phyloP scores from a whole-genome alignment of 169 alveolate genomes.

The Ichthyophthirius multifiliis region DNA sequence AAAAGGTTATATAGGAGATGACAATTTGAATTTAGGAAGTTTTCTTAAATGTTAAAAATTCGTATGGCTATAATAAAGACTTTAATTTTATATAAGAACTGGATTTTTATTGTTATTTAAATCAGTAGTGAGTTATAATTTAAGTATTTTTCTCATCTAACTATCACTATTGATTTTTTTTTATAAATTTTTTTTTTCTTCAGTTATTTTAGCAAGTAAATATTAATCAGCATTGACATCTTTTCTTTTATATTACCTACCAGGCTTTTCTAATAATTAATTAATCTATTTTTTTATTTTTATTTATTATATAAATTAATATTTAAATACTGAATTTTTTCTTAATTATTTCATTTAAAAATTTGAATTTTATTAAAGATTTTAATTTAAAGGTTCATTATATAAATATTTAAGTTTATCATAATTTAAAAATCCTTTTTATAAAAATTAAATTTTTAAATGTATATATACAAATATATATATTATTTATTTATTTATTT shows the following conservation, averaged over 20 bases:
- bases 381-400: too few species aligned
- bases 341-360: neutral
- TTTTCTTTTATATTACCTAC: neutral
- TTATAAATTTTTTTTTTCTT: neutral
- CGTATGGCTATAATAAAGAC: neutral
- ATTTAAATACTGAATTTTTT: neutral
- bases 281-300: too few species aligned
- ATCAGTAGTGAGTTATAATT: neutral
- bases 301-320: neutral
- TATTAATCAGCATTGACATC: neutral
- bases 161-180: neutral
- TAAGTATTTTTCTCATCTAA: neutral
- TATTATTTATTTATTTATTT: too few species aligned
- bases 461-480: too few species aligned
- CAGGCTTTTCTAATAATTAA: neutral
- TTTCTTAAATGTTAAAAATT: neutral
- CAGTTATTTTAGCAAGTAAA: neutral
- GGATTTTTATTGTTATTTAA: neutral
- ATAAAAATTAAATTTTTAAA: too few species aligned
- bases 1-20: slow-evolving; percentile 5
- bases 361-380: neutral
- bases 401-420: too few species aligned
- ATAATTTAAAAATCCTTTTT: too few species aligned
- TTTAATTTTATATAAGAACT: neutral
- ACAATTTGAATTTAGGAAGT: neutral